Conservation (phyloP, 257 asterid species). For the Cruciata laevipes region DNA sequence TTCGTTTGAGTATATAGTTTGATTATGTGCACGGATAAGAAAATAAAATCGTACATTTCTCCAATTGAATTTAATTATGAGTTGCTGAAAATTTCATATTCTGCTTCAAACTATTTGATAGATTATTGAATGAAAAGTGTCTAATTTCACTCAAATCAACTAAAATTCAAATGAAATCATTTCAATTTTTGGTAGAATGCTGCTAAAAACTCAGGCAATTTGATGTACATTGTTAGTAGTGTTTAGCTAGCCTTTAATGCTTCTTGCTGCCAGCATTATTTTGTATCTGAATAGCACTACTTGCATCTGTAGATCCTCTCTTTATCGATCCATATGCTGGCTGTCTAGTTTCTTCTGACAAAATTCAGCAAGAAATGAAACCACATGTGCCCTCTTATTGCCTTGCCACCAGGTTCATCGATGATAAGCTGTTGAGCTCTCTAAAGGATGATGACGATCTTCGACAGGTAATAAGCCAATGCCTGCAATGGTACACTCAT, state of each 20-base stretch:
- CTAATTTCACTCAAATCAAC: neutral
- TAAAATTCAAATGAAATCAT: no score
- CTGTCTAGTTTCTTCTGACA: conserved; percentile 48
- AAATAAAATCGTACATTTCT: neutral
- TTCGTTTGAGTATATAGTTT: no score
- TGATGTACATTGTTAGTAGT: neutral
- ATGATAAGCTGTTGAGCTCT: conserved; percentile 49
- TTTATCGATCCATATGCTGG: conserved; percentile 66
- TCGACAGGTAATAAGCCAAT: conserved; percentile 48
- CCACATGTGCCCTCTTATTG: conserved; percentile 47
- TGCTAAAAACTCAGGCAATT: neutral
- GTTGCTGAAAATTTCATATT: neutral
- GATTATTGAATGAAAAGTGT: neutral
- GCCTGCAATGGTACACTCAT: conserved; percentile 4
- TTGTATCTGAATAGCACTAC: neutral
- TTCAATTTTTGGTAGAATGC: neutral
- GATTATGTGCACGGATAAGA: no score
- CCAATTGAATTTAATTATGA: neutral
- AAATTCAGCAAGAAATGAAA: conserved; percentile 23
- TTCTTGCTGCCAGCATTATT: neutral
- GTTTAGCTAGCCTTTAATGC: neutral
- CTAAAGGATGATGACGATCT: conserved; percentile 41
- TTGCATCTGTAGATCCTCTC: conserved; percentile 54
- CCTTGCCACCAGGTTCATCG: conserved; percentile 68
- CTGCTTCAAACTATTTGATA: neutral